phyloP scores from a whole-genome alignment of 169 alveolate genomes.

The Eimeria sp. region DNA sequence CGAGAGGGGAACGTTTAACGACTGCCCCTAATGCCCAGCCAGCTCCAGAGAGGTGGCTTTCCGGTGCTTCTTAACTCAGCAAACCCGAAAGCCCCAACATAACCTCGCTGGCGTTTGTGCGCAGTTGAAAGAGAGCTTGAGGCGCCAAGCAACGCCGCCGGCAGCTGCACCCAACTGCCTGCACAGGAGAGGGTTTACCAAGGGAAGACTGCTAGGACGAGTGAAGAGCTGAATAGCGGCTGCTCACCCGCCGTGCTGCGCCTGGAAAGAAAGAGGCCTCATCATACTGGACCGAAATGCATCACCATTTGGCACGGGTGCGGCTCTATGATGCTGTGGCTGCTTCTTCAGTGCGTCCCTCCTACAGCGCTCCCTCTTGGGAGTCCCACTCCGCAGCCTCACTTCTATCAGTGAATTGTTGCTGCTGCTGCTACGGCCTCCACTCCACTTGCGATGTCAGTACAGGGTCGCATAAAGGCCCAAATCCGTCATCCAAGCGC shows the following conservation, averaged over 20 bases:
- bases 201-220: background rate
- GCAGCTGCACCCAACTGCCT: background rate
- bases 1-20: background rate
- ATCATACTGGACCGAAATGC: background rate
- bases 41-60: background rate
- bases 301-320: background rate
- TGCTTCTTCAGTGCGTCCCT: background rate
- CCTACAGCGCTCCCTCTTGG: background rate
- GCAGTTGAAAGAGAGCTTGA: background rate
- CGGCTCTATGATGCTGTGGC: background rate
- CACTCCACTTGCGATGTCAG: background rate
- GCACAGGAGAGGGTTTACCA: background rate
- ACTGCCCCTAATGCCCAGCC: background rate
- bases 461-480: slow-evolving; percentile 44
- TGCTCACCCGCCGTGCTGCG: background rate
- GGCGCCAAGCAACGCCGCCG: background rate
- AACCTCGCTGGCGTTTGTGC: background rate
- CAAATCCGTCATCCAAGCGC: slow-evolving; percentile 55
- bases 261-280: background rate
- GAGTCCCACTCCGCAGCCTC: background rate
- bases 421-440: background rate
- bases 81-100: background rate
- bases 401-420: background rate
- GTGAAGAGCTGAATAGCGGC: background rate
- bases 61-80: background rate